A percentile compares a stretch with the other conserved stretches of the same genome.
These are phyloP conservation scores for Podospora conica DNA, from an alignment of 495 filamentous ascomycete species.

Conservation along the genomic window DNA sequence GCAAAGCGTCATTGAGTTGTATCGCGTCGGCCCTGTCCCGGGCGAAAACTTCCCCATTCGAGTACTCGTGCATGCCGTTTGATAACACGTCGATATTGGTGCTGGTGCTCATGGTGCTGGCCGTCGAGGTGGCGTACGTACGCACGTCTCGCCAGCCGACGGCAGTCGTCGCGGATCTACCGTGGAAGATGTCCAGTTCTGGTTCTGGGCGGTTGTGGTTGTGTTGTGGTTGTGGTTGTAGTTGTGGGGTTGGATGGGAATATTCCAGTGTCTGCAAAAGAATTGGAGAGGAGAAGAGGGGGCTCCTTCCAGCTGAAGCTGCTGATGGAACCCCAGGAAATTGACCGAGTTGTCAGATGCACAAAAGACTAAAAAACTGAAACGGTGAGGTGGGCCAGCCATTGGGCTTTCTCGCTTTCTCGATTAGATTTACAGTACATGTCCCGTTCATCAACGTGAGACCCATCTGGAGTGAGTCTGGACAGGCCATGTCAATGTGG, in stretches of 20 bases:
- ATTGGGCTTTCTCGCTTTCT: background rate
- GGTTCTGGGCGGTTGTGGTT: background rate
- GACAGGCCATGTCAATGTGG: too few relatives aligned
- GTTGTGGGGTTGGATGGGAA: background rate
- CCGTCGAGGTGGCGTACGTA: background rate
- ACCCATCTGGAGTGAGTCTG: background rate
- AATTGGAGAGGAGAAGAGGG: background rate
- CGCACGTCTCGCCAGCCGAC: background rate
- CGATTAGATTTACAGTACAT: background rate
- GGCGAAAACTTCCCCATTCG: slow-evolving; percentile 10
- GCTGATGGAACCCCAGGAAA: background rate
- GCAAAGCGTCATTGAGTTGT: background rate
- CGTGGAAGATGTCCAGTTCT: background rate
- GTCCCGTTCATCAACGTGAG: background rate
- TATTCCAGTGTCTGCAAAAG: background rate
- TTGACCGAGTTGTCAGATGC: background rate
- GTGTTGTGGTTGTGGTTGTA: too few relatives aligned
- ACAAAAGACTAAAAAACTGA: background rate
- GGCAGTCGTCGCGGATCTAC: background rate
- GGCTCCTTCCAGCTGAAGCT: background rate
- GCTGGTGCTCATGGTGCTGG: background rate
- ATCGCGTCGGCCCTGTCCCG: background rate
- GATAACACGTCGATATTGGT: slow-evolving; percentile 13
- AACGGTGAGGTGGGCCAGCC: background rate
- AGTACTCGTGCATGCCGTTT: slow-evolving; percentile 10